These are phyloP conservation scores for Trichophyton schoenleinii DNA, from an alignment of 2,329 filamentous ascomycete species.

Conservation along the genomic window DNA sequence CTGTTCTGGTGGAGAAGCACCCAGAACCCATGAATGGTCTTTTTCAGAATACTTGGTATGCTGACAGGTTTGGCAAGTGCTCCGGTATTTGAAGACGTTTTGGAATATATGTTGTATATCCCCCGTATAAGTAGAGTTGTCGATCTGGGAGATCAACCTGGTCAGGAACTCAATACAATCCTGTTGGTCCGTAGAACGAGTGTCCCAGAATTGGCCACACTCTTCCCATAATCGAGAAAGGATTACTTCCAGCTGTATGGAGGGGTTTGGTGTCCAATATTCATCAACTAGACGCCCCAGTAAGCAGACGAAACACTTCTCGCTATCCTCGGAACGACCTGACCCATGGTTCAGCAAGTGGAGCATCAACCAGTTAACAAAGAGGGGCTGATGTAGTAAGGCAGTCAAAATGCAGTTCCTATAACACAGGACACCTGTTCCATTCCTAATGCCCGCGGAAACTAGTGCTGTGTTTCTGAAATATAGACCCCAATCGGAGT, in stretches of 20 bases:
- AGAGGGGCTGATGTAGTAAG: conserved; percentile 10
- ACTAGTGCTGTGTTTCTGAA: background rate
- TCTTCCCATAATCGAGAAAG: background rate
- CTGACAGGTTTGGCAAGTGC: conserved; percentile 7
- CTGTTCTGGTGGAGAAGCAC: background rate
- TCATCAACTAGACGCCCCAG: background rate
- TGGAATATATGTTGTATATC: conserved; percentile 9
- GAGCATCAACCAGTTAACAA: conserved; percentile 10
- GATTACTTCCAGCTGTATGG: conserved; percentile 1
- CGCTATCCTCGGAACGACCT: background rate
- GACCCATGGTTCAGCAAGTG: conserved; percentile 3
- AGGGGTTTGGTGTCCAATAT: conserved; percentile 7
- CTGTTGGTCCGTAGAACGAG: conserved; percentile 4
- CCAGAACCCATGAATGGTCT: background rate
- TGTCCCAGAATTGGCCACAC: conserved; percentile 5
- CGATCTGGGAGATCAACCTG: conserved; percentile 3
- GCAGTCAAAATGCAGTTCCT: conserved; percentile 9
- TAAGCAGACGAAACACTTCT: conserved; percentile 6
- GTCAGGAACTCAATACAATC: conserved; percentile 10
- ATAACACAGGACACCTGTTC: conserved; percentile 9
- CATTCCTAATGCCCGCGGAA: conserved; percentile 10
- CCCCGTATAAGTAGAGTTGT: background rate
- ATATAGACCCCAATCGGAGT: conserved; percentile 7
- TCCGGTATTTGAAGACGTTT: conserved; percentile 1
- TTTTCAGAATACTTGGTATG: background rate